Base-by-base conservation (phyloP, 257 asterid species). In the Nicotiana knightiana region DNA sequence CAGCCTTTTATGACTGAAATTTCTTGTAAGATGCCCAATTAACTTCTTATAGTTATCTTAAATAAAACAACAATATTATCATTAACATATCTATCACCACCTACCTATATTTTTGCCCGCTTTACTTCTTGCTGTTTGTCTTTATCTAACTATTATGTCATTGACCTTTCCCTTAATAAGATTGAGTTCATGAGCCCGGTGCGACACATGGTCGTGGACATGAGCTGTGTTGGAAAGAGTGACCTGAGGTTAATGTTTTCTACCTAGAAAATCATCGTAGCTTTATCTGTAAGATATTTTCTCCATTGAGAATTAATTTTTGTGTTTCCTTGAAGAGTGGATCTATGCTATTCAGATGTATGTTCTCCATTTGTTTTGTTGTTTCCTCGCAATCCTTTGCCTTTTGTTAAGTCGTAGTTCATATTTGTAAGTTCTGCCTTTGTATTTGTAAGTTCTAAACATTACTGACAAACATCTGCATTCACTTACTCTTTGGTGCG, bases 181-280 rank as follows among this genome's bases (percentile, higher is more conserved):
- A 79, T 87, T 58, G 88, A 82, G 83, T 82, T 21, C 24, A 21
- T 75, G 86, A 86, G 86, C 76, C 85, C 79, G 80, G 89, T 89
- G 77, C 88, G 94, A 55, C 86, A 88, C 82, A 67, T 87, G 59
- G 90, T 89, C 75, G 89, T 75, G 7, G 92, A 87, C 84, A 73
- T 90, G 83, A 85, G 92, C 62, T 89, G 88, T 75, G 90, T 85
- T 79, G 88, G 75, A 28, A 87, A 83, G 87, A 80, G 84, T 62
- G 93, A 89, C 61, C 39, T 90, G 76, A 86, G 93, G 89, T 86
- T 90, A 76, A 89, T 86, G 88, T 79, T 89, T 24, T 61, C 21
- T 80, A 78, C 89, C 6, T 87, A 89, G 81, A 86, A 82, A 85
- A 90, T 67, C 66, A 30, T 59, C 35, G 73, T 37, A 21, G 66